Conservation (phyloP, 345 rosid species). For the Hypericum perforatum region DNA sequence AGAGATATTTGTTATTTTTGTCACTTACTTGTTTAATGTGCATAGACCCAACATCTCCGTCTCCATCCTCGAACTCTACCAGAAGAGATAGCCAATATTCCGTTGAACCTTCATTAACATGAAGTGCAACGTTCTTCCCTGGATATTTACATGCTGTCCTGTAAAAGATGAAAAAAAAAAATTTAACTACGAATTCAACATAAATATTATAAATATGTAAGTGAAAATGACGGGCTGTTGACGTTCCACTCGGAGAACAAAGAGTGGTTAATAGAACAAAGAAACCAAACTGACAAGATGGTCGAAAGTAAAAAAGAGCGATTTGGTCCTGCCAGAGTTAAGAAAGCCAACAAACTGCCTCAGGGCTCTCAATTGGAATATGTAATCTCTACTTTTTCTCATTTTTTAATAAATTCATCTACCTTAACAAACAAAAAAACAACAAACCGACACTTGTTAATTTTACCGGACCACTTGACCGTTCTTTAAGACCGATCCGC, state of each 20-base stretch:
- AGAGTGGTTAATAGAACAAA: not conserved
- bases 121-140: slow-evolving; percentile 78
- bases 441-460: no score
- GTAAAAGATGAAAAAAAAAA: not conserved
- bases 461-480: no score
- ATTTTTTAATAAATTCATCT: no score
- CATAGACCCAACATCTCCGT: slow-evolving; percentile 94
- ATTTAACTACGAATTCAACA: not conserved
- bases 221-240: not conserved
- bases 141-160: slow-evolving; percentile 88
- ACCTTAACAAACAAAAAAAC: no score
- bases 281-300: no score
- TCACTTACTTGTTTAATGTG: slow-evolving; percentile 64
- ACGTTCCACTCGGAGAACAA: not conserved
- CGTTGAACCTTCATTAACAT: slow-evolving; percentile 83
- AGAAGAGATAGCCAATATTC: slow-evolving; percentile 77
- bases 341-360: no score
- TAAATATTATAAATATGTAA: not conserved
- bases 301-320: no score
- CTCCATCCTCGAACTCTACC: slow-evolving; percentile 93
- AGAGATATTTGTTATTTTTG: not conserved
- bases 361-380: no score
- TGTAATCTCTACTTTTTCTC: no score
- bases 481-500: no score
- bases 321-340: no score